These are phyloP conservation scores for Xylariaceae sp. DNA, from an alignment of 2,329 filamentous ascomycete genomes.

Conservation along the genomic window DNA sequence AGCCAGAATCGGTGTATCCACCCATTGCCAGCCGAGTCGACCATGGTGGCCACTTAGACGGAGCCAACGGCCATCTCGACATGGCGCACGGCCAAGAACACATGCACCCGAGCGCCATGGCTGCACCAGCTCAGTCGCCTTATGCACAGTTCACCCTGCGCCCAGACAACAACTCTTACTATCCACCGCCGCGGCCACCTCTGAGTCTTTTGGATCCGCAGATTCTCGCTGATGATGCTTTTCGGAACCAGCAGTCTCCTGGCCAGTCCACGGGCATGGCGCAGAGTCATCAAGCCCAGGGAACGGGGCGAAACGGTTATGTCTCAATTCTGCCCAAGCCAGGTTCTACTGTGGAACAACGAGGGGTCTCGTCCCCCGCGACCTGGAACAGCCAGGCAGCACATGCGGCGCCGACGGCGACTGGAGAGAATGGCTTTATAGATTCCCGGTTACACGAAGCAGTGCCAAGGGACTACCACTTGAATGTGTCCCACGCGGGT, in stretches of 20 bases:
- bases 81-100: background rate
- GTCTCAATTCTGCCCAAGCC: constrained; percentile 12
- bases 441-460: constrained; percentile 8
- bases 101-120: background rate
- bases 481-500: background rate
- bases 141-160: background rate
- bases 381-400: background rate
- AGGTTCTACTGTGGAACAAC: background rate
- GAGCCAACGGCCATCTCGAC: background rate
- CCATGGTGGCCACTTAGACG: background rate
- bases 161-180: background rate
- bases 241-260: background rate
- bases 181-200: constrained; percentile 2
- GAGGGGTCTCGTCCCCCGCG: background rate
- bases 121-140: background rate
- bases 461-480: background rate
- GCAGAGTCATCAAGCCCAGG: background rate
- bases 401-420: background rate
- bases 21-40: background rate
- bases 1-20: constrained; percentile 1
- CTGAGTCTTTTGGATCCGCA: constrained; percentile 13
- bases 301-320: background rate
- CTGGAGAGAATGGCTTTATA: constrained; percentile 2
- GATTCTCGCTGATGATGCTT: constrained; percentile 10
- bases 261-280: background rate